Evolutionary conservation across 192 early-diverging fungal genomes (phyloP), one percentile per base, ranked within the genome.

Genomic region (Linnemannia hyalina): DNA sequence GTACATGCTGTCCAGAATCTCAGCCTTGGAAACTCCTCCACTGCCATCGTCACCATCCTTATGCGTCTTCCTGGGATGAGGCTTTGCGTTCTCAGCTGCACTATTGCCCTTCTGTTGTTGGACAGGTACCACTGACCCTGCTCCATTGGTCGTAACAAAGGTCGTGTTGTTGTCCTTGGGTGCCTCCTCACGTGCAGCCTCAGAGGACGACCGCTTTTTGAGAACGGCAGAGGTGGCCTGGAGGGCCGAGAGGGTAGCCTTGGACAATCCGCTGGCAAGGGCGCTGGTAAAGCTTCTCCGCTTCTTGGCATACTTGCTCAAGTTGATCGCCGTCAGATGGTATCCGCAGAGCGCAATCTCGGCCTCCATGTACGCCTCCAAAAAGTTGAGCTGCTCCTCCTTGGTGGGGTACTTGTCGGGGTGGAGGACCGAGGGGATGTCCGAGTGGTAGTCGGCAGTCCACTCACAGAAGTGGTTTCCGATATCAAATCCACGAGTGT

Each of bases 391-490:
- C 55, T 93, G 94, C 75, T 97, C 89, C 2, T 78, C 80, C 11
- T 71, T 49, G n/a, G 88, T 92, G 9, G 96, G 96, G 73, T 93
- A 96, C 10, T 41, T 57, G 6, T 68, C 32, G 3, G 82, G 70
- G 26, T 92, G 81, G 10, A 95, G 68, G 3, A 88, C 32, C 74
- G 94, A 80, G 47, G 92, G 76, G 7, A 71, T 15, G 44, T 75
- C 76, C 20, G 90, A 76, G 79, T 96, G 95, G 82, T 97, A 97
- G 81, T 97, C 94, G 29, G 93, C 93, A 76, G 90, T 93, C 95
- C 95, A 97, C 68, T 97, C 96, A 83, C 95, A 95, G 78, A 96
- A 96, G 70, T 96, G 95, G 78, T 97, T 97, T 47, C 91, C 95
- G 71, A 97, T 93, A 42, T 97, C 96, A 65, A 92, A 96, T 29